Evolutionary conservation across 2,329 filamentous ascomycete genomes (phyloP).

Genomic region (Ascochyta koolunga): DNA sequence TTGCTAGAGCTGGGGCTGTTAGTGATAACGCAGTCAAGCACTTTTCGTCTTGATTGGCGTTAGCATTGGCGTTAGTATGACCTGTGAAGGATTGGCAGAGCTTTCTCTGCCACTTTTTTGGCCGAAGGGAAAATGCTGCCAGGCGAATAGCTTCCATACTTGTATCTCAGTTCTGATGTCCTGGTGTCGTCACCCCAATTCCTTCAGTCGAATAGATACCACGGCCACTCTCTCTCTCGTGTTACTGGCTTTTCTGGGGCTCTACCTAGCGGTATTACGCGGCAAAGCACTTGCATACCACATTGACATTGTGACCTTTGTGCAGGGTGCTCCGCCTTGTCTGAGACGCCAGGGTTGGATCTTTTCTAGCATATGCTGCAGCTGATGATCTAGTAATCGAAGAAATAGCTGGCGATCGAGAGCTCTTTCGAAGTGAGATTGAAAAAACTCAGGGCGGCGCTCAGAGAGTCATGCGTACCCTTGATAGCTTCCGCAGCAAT

Average conservation of each 20-base stretch:
- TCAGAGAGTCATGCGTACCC: background rate
- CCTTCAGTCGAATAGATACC: background rate
- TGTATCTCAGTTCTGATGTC: background rate
- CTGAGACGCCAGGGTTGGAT: background rate
- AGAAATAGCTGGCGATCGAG: background rate
- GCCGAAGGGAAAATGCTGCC: background rate
- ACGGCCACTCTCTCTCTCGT: background rate
- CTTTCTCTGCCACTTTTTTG: background rate
- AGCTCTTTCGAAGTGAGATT: background rate
- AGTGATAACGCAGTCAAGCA: background rate
- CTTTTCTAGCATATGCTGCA: background rate
- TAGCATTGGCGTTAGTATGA: too few relatives aligned
- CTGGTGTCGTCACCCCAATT: too few relatives aligned
- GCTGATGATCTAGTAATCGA: background rate
- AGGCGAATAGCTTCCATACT: background rate
- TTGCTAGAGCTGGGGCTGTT: background rate
- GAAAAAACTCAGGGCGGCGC: background rate
- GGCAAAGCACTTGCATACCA: background rate
- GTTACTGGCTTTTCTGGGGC: background rate
- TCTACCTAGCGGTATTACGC: background rate
- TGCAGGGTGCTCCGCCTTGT: background rate
- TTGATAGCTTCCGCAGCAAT: background rate
- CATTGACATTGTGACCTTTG: background rate
- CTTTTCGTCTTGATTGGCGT: background rate
- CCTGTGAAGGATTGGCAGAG: background rate